Evolutionary conservation across 768 basidiomycete genomes (phyloP).

Genomic region (Kwoniella shandongensis): DNA sequence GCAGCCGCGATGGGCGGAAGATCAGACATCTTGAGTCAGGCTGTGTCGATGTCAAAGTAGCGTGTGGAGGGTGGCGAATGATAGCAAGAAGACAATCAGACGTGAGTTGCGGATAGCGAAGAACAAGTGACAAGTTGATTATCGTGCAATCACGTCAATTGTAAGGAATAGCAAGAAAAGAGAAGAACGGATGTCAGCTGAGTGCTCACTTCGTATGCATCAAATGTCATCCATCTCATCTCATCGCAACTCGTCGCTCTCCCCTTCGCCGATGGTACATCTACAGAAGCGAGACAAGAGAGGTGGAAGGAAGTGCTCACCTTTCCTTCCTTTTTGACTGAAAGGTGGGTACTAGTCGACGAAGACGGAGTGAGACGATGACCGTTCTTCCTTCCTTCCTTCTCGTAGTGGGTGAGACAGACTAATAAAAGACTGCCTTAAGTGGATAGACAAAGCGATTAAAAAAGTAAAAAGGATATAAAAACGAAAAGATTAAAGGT

Average conservation of each 20-base stretch:
- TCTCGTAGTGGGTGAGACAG: constrained; percentile 1
- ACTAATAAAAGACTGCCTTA: constrained; percentile 22
- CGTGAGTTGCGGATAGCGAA: not conserved
- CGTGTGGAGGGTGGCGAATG: not conserved
- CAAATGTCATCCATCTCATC: too few relatives aligned
- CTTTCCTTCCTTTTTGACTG: not conserved
- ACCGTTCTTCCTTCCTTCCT: too few relatives aligned
- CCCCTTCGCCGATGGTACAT: not conserved
- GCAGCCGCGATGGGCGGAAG: not conserved
- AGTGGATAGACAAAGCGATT: not conserved
- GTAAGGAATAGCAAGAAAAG: not conserved
- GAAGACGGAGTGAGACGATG: too few relatives aligned
- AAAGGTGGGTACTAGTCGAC: too few relatives aligned
- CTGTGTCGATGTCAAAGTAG: not conserved
- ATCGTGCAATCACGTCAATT: not conserved
- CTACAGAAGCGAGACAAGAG: constrained; percentile 9
- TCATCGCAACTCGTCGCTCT: too few relatives aligned
- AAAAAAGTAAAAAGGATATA: not conserved
- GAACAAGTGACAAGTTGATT: not conserved
- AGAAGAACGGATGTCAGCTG: constrained; percentile 5
- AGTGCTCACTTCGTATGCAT: too few relatives aligned
- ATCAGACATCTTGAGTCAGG: constrained; percentile 6
- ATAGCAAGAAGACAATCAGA: not conserved
- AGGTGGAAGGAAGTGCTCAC: constrained; percentile 4
- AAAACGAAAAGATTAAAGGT: constrained; percentile 9